A percentile compares a stretch with the other conserved stretches of the same genome.
These are phyloP conservation scores for Sugiyamaella lignohabitans DNA, from an alignment of 805 yeast genomes.

Conservation along the genomic window DNA sequence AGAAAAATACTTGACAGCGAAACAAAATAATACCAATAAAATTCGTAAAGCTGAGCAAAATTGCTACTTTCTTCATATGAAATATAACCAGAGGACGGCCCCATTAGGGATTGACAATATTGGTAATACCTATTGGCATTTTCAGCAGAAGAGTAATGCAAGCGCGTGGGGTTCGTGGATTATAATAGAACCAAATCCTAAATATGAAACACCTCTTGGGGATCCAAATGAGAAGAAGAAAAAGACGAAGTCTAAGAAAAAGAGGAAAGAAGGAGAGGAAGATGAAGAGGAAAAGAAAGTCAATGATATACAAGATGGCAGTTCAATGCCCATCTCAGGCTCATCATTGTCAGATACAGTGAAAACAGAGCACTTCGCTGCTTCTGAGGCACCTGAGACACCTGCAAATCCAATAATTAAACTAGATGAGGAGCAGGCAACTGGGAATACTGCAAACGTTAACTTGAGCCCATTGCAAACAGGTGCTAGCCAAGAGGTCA, in stretches of 20 bases:
- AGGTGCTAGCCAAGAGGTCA: too few relatives aligned
- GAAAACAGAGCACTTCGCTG: conserved; percentile 5
- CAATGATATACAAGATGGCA: neutral
- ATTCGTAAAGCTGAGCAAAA: conserved; percentile 27
- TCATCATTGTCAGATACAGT: too few relatives aligned
- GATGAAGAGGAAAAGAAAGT: neutral
- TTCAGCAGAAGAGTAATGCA: conserved; percentile 30
- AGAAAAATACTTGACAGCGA: conserved; percentile 25
- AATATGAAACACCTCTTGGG: conserved; percentile 10
- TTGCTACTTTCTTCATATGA: conserved; percentile 24
- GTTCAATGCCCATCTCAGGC: too few relatives aligned
- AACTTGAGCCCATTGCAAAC: too few relatives aligned
- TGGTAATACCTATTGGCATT: conserved; percentile 34
- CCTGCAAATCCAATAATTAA: too few relatives aligned
- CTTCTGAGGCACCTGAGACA: too few relatives aligned
- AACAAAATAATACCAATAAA: conserved; percentile 22
- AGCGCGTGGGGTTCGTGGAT: conserved; percentile 33
- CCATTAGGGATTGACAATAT: conserved; percentile 30
- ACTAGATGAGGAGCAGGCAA: too few relatives aligned
- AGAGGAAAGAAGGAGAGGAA: conserved; percentile 2
- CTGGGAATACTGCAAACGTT: too few relatives aligned
- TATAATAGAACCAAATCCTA: conserved; percentile 24
- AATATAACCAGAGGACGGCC: conserved; percentile 28
- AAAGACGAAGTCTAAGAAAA: neutral
- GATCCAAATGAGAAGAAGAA: conserved; percentile 3